Percentiles rank a stretch among this genome's conserved stretches.
These are phyloP conservation scores for Phytophthora sp. DNA, from an alignment of 352 stramenopile genomes.

Conservation along the genomic window DNA sequence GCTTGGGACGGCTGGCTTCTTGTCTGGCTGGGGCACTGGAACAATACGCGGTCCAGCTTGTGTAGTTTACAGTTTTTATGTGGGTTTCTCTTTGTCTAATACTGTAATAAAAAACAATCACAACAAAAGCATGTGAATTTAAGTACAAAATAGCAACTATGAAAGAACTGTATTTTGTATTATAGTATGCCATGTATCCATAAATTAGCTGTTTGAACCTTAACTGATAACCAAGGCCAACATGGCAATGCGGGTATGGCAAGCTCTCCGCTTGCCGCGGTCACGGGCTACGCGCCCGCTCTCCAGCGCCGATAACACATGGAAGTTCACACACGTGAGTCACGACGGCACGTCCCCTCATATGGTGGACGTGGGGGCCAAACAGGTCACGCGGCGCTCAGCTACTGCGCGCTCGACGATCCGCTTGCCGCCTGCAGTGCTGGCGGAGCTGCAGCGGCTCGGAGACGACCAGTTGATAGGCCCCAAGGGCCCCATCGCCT, in stretches of 20 bases:
- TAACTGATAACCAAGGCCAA: background rate
- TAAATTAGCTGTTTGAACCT: background rate
- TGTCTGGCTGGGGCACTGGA: constrained; percentile 26
- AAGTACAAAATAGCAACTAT: background rate
- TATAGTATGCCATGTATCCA: background rate
- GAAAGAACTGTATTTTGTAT: background rate
- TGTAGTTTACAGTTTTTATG: background rate
- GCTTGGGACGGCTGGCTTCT: constrained; percentile 36
- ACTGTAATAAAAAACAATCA: background rate
- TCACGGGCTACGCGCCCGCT: constrained; percentile 3
- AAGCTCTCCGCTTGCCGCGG: background rate
- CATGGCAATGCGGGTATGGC: background rate
- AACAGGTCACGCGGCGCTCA: constrained; percentile 79
- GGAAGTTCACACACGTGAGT: constrained; percentile 65
- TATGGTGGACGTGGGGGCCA: constrained; percentile 94
- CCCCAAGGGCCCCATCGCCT: constrained; percentile 91
- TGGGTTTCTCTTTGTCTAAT: background rate
- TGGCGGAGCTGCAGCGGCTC: constrained; percentile 69
- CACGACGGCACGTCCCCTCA: constrained; percentile 47
- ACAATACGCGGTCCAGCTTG: constrained; percentile 2
- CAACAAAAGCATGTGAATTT: too few relatives aligned
- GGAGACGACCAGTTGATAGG: constrained; percentile 51
- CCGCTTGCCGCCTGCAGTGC: constrained; percentile 79
- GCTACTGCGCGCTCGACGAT: constrained; percentile 89
- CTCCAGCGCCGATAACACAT: constrained; percentile 15